Base-by-base conservation (phyloP, 768 basidiomycete genomes). In the Zangia roseola region DNA sequence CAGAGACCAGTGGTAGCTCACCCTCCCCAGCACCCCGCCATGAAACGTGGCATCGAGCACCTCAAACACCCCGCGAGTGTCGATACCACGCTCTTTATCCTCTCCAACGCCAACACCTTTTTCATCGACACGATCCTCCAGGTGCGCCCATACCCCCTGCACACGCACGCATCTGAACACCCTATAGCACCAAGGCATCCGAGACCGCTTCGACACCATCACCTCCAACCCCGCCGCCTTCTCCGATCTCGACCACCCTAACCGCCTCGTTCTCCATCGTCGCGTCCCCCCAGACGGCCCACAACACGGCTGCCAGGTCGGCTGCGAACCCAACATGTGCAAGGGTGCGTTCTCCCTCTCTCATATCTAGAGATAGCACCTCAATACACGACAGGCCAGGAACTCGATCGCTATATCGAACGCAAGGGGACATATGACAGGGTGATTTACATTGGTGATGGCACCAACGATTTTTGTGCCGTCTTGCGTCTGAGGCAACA, bases 251-350 rank as follows among this genome's bases (percentile, higher is more conserved):
- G 76, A 82, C 17, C 59, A 72, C 7, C 78, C 61, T 1, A 83
- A 88, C 30, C 74, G 88, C 6, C 82, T 98, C 46, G 81, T 84
- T 48, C 71, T 99, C 40, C 77, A 80, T 25, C 79, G 94, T 13
- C 78, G 87, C 37, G 74, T 97, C 36, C 86, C 86, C 50, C 89
- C 91, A 10, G 57, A 71, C 19, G 89, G 82, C 2, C 83, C 83
- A 2, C 92, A 92, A 50, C 97, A 98, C 67, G 64, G 61, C 7
- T 99, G 97, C 70, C 74, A 73, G 37, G 78, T 95, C 43, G 95
- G 95, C 6, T 99, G 97, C 73, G 84, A 85, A 48, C 81, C 86
- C 13, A 98, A 99, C 74, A 97, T 99, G 94, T 99, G 97, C 77
- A 99, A 99, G 75, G 92, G 91, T 84, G 17, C 38, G 42, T 49